A percentile compares a stretch with the other conserved stretches of the same genome.
These are phyloP conservation scores for Phytophthora syringae DNA, from an alignment of 352 stramenopile species.

Conservation along the genomic window DNA sequence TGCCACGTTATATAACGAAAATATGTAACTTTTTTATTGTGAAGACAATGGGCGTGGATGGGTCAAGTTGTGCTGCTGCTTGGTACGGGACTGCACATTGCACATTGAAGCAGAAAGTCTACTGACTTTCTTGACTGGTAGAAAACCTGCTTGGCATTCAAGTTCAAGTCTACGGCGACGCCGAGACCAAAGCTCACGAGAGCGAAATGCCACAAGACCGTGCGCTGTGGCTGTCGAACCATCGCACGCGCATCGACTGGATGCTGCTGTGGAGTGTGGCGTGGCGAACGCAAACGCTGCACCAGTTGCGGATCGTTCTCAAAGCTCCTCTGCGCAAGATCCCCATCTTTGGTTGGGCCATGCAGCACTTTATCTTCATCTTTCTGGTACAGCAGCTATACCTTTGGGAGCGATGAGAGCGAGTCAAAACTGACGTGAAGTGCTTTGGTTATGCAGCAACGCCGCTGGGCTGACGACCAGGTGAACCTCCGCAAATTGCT, in stretches of 20 bases:
- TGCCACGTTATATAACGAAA: background rate
- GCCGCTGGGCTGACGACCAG: slow-evolving; percentile 70
- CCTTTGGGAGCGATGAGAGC: background rate
- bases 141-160: slow-evolving; percentile 72
- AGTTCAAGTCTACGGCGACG: slow-evolving; percentile 64
- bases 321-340: slow-evolving; percentile 77
- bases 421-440: background rate
- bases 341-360: slow-evolving; percentile 86
- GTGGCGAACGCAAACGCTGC: slow-evolving; percentile 55
- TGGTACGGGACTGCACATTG: slow-evolving; percentile 28
- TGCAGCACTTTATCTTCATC: slow-evolving; percentile 88
- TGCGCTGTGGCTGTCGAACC: slow-evolving; percentile 79
- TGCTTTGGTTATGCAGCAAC: slow-evolving; percentile 40
- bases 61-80: slow-evolving; percentile 70
- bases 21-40: background rate
- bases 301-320: slow-evolving; percentile 73
- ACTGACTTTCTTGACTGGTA: slow-evolving; percentile 17
- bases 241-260: slow-evolving; percentile 87
- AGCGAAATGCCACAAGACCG: slow-evolving; percentile 51
- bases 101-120: background rate
- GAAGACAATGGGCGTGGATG: slow-evolving; percentile 84
- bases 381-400: slow-evolving; percentile 54
- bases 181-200: slow-evolving; percentile 61
- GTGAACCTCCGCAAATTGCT: slow-evolving; percentile 57
- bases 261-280: slow-evolving; percentile 84